Percentiles rank a stretch among this genome's conserved stretches.
phyloP scores from a whole-genome alignment of 768 basidiomycete genomes.

The Serendipita indica region DNA sequence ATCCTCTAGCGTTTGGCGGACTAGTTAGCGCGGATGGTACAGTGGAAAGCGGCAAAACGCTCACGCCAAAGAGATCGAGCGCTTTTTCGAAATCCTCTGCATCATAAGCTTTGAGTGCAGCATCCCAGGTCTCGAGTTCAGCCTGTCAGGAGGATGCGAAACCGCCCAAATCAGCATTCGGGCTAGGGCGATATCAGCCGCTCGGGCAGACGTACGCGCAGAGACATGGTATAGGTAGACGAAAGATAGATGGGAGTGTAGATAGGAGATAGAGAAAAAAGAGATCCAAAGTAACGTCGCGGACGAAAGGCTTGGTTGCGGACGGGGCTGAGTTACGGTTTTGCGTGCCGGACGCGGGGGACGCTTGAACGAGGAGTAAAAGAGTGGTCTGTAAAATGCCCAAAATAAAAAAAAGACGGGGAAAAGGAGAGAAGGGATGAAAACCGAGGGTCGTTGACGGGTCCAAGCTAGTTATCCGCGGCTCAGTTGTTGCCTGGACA shows the following conservation, averaged over 20 bases:
- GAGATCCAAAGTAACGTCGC: not conserved
- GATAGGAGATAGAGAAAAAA: too few species aligned
- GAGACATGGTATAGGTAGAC: not conserved
- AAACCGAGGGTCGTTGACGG: not conserved
- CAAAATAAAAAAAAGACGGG: not conserved
- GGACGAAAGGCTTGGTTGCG: not conserved
- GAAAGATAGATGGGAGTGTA: not conserved
- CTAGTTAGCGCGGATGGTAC: not conserved
- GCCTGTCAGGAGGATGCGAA: constrained; percentile 18
- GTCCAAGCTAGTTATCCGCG: not conserved
- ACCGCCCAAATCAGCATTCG: not conserved
- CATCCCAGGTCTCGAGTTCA: constrained; percentile 72
- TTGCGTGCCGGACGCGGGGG: not conserved
- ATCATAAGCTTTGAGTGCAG: constrained; percentile 82
- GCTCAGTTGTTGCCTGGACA: too few species aligned
- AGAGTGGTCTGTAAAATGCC: not conserved
- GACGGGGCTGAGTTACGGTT: not conserved
- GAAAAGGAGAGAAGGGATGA: not conserved
- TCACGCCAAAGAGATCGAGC: constrained; percentile 58
- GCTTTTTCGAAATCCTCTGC: constrained; percentile 63
- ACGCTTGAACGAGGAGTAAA: not conserved
- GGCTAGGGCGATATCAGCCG: not conserved
- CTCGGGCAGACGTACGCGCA: not conserved
- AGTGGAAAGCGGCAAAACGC: constrained; percentile 21
- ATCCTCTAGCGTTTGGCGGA: constrained; percentile 35